Evolutionary conservation across 2,329 filamentous ascomycete genomes (phyloP).

Genomic region (Aspergillus awamori): DNA sequence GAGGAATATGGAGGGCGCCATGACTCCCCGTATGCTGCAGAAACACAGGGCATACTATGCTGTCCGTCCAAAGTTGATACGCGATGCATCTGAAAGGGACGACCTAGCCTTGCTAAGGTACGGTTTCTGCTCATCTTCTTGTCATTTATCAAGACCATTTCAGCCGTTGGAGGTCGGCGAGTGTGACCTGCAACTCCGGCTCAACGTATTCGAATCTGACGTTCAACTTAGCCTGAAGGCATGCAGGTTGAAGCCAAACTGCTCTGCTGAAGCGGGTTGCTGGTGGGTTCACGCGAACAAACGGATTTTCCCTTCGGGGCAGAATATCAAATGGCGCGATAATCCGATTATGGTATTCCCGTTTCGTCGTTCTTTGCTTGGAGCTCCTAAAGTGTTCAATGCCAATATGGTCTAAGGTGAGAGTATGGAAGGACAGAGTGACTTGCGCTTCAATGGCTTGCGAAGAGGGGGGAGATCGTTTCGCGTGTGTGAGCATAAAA

Average conservation of each 20-base stretch:
- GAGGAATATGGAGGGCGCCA: conserved; percentile 36
- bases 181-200: conserved; percentile 21
- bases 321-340: not conserved
- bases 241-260: conserved; percentile 22
- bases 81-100: conserved; percentile 33
- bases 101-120: conserved; percentile 25
- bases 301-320: conserved; percentile 5
- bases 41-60: conserved; percentile 30
- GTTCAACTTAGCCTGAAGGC: conserved; percentile 22
- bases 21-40: conserved; percentile 33
- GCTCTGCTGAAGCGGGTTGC: conserved; percentile 6
- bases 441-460: not conserved
- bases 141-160: conserved; percentile 31
- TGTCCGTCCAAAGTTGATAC: conserved; percentile 35
- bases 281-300: not conserved
- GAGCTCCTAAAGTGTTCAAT: too few species aligned
- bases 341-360: too few species aligned
- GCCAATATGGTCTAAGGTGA: not conserved
- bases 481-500: too few species aligned
- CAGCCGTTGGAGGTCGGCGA: conserved; percentile 27
- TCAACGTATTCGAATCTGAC: conserved; percentile 21
- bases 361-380: not conserved
- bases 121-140: conserved; percentile 22
- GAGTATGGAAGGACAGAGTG: not conserved
- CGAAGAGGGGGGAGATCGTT: not conserved